A percentile compares a stretch with the other conserved stretches of the same genome.
These are phyloP conservation scores for Malbranchea zuffiana DNA, from an alignment of 2,329 filamentous ascomycete species.

Conservation along the genomic window DNA sequence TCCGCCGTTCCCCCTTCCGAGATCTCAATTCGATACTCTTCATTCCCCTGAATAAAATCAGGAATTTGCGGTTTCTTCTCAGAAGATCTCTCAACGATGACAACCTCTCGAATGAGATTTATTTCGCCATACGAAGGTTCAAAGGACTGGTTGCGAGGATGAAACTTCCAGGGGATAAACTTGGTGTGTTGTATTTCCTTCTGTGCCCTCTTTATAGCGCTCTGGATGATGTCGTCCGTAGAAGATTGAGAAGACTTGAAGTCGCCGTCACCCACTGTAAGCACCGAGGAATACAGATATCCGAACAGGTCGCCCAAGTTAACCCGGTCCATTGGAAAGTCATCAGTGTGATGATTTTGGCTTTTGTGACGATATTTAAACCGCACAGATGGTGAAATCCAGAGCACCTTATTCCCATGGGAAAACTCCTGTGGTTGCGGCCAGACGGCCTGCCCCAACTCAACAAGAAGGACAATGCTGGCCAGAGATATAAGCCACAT, in stretches of 20 bases:
- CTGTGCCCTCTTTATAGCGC: conserved; percentile 16
- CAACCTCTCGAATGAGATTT: conserved; percentile 15
- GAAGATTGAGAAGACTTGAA: background rate
- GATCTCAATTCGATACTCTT: conserved; percentile 21
- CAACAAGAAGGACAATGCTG: background rate
- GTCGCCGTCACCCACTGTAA: background rate
- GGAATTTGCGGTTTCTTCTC: conserved; percentile 6
- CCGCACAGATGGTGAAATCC: conserved; percentile 11
- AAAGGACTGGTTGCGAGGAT: conserved; percentile 18
- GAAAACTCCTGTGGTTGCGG: conserved; percentile 13
- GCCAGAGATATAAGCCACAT: no score
- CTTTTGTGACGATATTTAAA: conserved; percentile 9
- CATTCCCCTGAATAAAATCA: conserved; percentile 17
- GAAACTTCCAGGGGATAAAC: conserved; percentile 25
- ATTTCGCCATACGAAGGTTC: conserved; percentile 14
- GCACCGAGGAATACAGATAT: conserved; percentile 2
- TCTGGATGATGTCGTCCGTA: conserved; percentile 12
- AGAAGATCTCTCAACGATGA: conserved; percentile 15
- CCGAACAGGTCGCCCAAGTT: background rate
- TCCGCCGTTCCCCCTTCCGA: conserved; percentile 14
- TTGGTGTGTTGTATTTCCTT: conserved; percentile 15
- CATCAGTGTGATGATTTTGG: background rate
- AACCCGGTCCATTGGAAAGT: background rate
- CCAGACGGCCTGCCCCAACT: conserved; percentile 10
- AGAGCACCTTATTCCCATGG: conserved; percentile 12